Evolutionary conservation across 2,329 filamentous ascomycete species (phyloP), one percentile per base, ranked within the genome.

Genomic region (Colletotrichum sp.): DNA sequence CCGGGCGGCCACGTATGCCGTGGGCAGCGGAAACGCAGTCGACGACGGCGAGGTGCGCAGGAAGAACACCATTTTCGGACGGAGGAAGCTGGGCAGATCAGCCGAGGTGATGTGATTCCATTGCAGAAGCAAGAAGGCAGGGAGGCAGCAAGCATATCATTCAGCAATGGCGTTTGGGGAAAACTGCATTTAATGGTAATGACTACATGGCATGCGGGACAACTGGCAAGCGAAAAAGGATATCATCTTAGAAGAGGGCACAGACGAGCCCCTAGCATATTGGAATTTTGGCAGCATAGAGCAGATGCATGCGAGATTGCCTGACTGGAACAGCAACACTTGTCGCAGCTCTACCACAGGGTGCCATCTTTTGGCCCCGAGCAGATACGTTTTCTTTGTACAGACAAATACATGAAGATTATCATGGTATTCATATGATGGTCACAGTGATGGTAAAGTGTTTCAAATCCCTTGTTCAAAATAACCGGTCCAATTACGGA

Each of bases 31-130:
- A 71, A 82, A 84, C 72, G 79, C 81, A 58, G 80, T 82, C 4
- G 84, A 85, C 10, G 83, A 84, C 34, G 78, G 77, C 8, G 85
- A 83, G 36, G 79, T 82, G 12, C 82, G 80, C 28, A 83, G 86
- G 48, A 90, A 87, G 78, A 86, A 84, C 52, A 87, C 86, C 2
- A 81, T 91, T 8, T 90, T 90, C 77, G 82, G 85, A 48, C 84
- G 84, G 70, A 86, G 85, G 70, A 83, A 80, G 76, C 85, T 87
- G 48, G 72, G 74, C 8, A 69, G 73, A 38, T 52, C 65, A 21
- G 60, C 76, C 24, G 76, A 76, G 61, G 68, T 72, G 32, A 57
- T 68, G 70, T 74, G 68, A 77, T 30, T 30, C 18, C 26, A 30
- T 38, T 30, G 24, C 32, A 38, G 43, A 18, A 38, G n/a, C 30